Conservation (phyloP, 148 eudicot genomes). For the Dysphania ambrosioides region DNA sequence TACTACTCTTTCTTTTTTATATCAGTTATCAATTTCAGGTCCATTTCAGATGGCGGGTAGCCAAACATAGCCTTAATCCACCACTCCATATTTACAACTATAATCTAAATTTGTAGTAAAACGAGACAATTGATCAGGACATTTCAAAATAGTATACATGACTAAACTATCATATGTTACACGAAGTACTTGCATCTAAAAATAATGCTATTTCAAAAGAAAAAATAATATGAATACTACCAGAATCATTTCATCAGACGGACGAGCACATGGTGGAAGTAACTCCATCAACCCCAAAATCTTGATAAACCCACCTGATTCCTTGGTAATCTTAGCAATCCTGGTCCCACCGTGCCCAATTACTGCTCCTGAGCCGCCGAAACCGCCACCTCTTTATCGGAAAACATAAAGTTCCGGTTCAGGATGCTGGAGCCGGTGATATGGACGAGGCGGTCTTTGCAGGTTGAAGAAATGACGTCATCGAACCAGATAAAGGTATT, state of each 20-base stretch:
- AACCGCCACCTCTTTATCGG: slow-evolving; percentile 8
- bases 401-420: slow-evolving; percentile 15
- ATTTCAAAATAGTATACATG: too few species aligned
- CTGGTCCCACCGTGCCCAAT: slow-evolving; percentile 41
- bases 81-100: too few species aligned
- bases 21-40: too few species aligned
- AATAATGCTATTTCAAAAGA: too few species aligned
- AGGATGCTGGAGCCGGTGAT: slow-evolving; percentile 24
- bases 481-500: slow-evolving; percentile 32
- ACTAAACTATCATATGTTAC: too few species aligned
- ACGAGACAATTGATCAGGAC: too few species aligned
- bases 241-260: slow-evolving; percentile 40
- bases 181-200: too few species aligned
- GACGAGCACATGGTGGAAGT: slow-evolving; percentile 28
- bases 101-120: too few species aligned
- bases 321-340: slow-evolving; percentile 19
- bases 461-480: slow-evolving; percentile 19
- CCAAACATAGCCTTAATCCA: too few species aligned
- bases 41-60: too few species aligned
- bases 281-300: slow-evolving; percentile 21
- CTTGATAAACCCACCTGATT: slow-evolving; percentile 24
- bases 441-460: slow-evolving; percentile 34
- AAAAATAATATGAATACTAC: neutral
- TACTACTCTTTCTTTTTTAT: too few species aligned
- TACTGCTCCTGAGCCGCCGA: slow-evolving; percentile 46